Evolutionary conservation across 2,329 filamentous ascomycete genomes (phyloP), one percentile per base, ranked within the genome.

Genomic region (Colletotrichum sp.): DNA sequence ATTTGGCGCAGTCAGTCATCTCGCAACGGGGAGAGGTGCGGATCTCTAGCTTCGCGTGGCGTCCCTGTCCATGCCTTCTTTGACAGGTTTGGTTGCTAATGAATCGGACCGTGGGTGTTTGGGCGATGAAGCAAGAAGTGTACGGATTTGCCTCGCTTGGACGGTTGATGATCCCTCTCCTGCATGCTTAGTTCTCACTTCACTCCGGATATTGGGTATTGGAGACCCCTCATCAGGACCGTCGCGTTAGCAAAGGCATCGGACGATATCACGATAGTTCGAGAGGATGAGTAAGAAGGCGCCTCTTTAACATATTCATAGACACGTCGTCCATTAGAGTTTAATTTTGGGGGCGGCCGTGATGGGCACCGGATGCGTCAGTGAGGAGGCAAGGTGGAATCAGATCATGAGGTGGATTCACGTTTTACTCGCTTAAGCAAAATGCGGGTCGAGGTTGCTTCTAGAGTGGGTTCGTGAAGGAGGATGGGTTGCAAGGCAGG

Each of bases 321-420:
- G 39, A 66, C 34, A 36, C 43, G 43, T 48, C 43, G 43, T 48
- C 43, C 43, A 48, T 48, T 48, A 36, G 30, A 22, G 18, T 61
- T 61, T 30, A 10, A 22, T 32, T 30, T 32, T 32, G 30, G 22
- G 28, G 58, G 58, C 58, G 58, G 27, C 12, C 58, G 22, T 36
- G 30, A 70, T 62, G 61, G 56, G 60, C 69, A 62, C 73, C 69
- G 69, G 61, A 58, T 62, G 62, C 62, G 73, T 43, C 69, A 62
- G 27, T 71, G 56, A 72, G 39, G 69, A 62, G 66, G 15, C 5
- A 32, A 10, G 43, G 28, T 52, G 8, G 61, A 55, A 75, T 75
- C 73, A 66, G 69, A 72, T 62, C 73, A 72, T 75, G 55, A 52
- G 72, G 73, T 72, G 73, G 69, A 36, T 30, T 69, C 12, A 32